Percentiles rank a stretch among this genome's conserved stretches.
phyloP scores from a whole-genome alignment of 202 grass and related monocot species.

The Digitaria exilis region DNA sequence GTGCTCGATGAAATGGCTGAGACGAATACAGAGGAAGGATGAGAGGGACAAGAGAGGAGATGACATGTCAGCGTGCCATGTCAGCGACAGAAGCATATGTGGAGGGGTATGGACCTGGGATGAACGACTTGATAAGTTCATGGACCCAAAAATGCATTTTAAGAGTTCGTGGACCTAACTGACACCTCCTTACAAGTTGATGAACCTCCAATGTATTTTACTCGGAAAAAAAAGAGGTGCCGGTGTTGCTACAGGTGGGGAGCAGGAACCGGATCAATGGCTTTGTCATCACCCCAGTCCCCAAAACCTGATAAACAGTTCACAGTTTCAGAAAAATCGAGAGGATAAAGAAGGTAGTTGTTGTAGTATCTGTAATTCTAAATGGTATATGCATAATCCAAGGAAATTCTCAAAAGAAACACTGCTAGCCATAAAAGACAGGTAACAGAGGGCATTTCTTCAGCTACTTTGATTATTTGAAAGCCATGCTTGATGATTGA shows the following conservation, averaged over 20 bases:
- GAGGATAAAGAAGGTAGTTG: background rate
- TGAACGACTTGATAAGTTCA: no score
- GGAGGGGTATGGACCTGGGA: no score
- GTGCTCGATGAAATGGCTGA: no score
- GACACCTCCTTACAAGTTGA: no score
- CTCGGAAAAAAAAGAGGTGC: no score
- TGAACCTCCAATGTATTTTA: no score
- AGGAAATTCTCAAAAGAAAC: background rate
- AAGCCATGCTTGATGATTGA: background rate
- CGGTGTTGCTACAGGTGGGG: slow-evolving; percentile 29
- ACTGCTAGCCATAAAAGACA: background rate
- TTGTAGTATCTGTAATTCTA: background rate
- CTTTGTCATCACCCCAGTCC: slow-evolving; percentile 96
- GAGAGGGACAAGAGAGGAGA: no score
- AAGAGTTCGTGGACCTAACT: no score
- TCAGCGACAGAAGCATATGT: no score
- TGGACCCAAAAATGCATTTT: no score
- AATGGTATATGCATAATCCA: background rate
- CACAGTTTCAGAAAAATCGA: slow-evolving; percentile 23
- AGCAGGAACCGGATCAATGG: slow-evolving; percentile 80
- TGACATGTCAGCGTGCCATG: no score
- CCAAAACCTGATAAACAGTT: slow-evolving; percentile 66
- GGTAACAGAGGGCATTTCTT: background rate
- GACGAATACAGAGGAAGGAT: no score
- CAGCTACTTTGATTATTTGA: background rate